Evolutionary conservation across 1,284 basidiomycete species (phyloP).

Genomic region (Mycena sp.): DNA sequence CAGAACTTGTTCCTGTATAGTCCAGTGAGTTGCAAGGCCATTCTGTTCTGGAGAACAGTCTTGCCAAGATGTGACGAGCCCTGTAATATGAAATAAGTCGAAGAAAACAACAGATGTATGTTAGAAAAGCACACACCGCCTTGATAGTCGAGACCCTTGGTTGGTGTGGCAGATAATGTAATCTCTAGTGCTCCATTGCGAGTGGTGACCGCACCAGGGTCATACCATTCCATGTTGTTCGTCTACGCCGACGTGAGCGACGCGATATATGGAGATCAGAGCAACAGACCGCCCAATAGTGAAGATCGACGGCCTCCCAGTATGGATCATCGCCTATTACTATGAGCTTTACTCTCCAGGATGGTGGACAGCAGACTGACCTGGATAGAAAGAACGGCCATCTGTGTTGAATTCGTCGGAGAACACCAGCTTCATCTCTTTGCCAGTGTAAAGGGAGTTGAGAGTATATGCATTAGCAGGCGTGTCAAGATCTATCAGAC

Average conservation of each 20-base stretch:
- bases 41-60: too few relatives aligned
- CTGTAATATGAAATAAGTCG: too few relatives aligned
- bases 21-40: slow-evolving; percentile 71
- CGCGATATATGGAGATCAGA: not conserved
- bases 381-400: slow-evolving; percentile 49
- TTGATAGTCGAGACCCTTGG: slow-evolving; percentile 79
- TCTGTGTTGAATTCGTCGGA: slow-evolving; percentile 85
- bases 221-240: slow-evolving; percentile 49
- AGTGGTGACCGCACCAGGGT: slow-evolving; percentile 85
- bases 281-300: slow-evolving; percentile 59
- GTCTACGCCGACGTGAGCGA: not conserved
- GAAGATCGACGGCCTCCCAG: slow-evolving; percentile 60
- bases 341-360: slow-evolving; percentile 50
- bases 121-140: slow-evolving; percentile 61
- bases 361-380: not conserved
- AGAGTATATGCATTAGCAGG: not conserved
- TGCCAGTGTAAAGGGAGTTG: not conserved
- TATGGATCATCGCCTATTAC: slow-evolving; percentile 61
- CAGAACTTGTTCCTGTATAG: slow-evolving; percentile 65
- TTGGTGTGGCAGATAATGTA: slow-evolving; percentile 71
- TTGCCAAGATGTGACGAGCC: too few relatives aligned
- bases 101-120: too few relatives aligned
- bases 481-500: slow-evolving; percentile 13
- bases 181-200: slow-evolving; percentile 81
- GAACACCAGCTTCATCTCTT: slow-evolving; percentile 53